Evolutionary conservation across 306 rosid species (phyloP), one percentile per base, ranked within the genome.

Genomic region (Cucurbita maxima): DNA sequence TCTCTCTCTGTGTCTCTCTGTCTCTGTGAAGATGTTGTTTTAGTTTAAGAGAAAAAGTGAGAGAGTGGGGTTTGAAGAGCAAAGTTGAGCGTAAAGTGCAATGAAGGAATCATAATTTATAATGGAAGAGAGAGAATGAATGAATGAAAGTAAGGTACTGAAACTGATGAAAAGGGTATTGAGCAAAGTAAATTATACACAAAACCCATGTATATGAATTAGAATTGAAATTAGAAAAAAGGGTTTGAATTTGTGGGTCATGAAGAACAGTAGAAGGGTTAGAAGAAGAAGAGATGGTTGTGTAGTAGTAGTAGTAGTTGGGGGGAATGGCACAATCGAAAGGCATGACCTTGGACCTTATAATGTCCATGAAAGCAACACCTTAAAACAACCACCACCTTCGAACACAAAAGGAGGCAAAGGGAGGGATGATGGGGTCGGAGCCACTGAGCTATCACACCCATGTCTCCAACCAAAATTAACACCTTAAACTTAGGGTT

Each of bases 141-240:
- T 15, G 14, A 62, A 6, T 7, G 10, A 54, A 7, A 1, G 63
- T 77, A 77, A 74, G 85, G 87, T 73, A 81, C 85, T 81, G 80
- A 83, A 81, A 76, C 83, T 82, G 78, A 86, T 83, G 89, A 68
- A 80, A 81, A 76, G 77, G 77, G 89, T 86, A 86, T 85, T 86
- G 75, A 16, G 59, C 2, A 25, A 25, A 25, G 25, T 25, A 69
- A 70, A 30, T 51, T 70, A 48, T 70, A 51, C 57, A 51, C 43
- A 68, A 68, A 22, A 44, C 10, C 11, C 34, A 30, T 30, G 3
- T 3, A 30, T 30, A 2, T 25, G 25, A 25, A 25, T 25, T 25
- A 25, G 2, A 25, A 25, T 25, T 25, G 30, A 16, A 52, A 52
- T 3, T 4, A 54, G 5, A 19, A 9, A 10, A 57, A 9, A 37